Evolutionary conservation across 1,284 basidiomycete species (phyloP), one percentile per base, ranked within the genome.

Genomic region (Anthracocystis panici-leucophaei): DNA sequence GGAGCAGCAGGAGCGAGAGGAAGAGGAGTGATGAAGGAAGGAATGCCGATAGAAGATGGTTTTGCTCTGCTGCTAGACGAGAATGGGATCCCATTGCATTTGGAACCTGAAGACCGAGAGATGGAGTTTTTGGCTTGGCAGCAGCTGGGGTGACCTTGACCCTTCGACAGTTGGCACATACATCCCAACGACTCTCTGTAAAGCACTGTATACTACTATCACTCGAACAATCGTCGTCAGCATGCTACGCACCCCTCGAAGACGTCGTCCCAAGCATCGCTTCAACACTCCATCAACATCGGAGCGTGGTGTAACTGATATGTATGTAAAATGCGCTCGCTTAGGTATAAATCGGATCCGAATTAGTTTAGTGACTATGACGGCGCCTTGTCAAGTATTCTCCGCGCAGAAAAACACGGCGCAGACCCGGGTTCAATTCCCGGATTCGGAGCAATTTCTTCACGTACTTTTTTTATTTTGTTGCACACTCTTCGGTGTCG

Each of bases 281-380:
- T 12, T 2, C 9, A 33, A 33, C 31, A 11, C 2, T 33, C 9
- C 29, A 33, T 33, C 31, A 8, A 10, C 31, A 33, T 27, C 29
- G 29, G 29, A 29, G 9, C 9, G 9, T 29, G 29, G 5, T 33
- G 12, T 12, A 38, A 6, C 4, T 10, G 3, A 38, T 52, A 56
- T 65, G 29, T 0, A n/a, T 21, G 25, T 53, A 57, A 53, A 6
- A 9, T 11, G 1, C 0, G 11, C 10, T 3, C 3, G 8, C 0
- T 2, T 7, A 16, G 7, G 11, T 2, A 23, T 52, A 21, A 49
- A 44, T 49, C 60, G 64, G 31, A 53, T 76, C 73, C 73, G 73
- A 76, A 76, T 77, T 77, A 77, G 74, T 77, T 77, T 77, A 77
- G 74, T 77, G 74, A 69, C 74, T 77, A 77, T 77, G 74, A 77